A percentile compares a stretch with the other conserved stretches of the same genome.
Conservation (phyloP, 345 rosid species). For the Salix suchowensis region DNA sequence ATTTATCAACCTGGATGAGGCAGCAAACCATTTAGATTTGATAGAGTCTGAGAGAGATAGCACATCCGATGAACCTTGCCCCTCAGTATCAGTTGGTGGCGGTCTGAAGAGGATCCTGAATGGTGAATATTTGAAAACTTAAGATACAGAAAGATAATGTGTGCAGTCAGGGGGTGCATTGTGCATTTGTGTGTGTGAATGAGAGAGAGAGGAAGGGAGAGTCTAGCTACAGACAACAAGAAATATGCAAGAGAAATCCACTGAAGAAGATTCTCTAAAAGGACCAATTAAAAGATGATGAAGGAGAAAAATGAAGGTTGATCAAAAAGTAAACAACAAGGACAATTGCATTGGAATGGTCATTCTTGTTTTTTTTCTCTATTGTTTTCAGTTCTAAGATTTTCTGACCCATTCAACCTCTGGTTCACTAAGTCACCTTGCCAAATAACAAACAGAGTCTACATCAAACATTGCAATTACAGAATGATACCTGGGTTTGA, state of each 20-base stretch:
- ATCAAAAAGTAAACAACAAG: neutral
- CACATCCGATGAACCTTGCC: slow-evolving; percentile 37
- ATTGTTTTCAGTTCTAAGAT: neutral
- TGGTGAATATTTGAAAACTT: neutral
- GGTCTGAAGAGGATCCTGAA: slow-evolving; percentile 28
- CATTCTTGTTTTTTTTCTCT: neutral
- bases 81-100: slow-evolving; percentile 21
- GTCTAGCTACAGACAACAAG: neutral
- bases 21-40: slow-evolving; percentile 63
- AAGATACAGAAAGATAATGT: neutral
- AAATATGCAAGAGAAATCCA: neutral
- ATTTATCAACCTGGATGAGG: slow-evolving; percentile 54
- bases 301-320: neutral
- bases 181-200: accelerated
- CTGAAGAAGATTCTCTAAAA: neutral
- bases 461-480: neutral
- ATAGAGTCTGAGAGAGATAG: slow-evolving; percentile 65
- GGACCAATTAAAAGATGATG: neutral
- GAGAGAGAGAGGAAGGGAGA: neutral
- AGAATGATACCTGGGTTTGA: slow-evolving; percentile 43
- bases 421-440: neutral
- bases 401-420: neutral
- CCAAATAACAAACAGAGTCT: neutral
- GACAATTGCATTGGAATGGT: neutral
- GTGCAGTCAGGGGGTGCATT: neutral